Evolutionary conservation across 2,329 filamentous ascomycete genomes (phyloP).

Genomic region (Arthrobotrys pseudoclavata): DNA sequence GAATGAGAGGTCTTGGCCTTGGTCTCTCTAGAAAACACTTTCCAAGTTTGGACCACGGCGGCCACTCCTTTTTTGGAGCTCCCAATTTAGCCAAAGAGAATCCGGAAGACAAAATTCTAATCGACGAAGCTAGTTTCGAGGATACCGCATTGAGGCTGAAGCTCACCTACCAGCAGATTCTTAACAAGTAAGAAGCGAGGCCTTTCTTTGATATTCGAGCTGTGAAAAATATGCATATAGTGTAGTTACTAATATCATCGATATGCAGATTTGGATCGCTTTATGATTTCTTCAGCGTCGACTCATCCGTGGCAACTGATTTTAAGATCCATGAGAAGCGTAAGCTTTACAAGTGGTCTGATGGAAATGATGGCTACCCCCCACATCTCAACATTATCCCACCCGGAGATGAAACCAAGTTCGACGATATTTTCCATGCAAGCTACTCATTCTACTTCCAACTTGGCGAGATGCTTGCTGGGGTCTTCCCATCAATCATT

Average conservation of each 20-base stretch:
- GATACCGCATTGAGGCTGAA: conserved; percentile 40
- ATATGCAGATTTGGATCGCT: conserved; percentile 25
- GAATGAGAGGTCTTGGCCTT: conserved; percentile 22
- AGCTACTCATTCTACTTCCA: conserved; percentile 63
- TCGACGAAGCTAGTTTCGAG: conserved; percentile 9
- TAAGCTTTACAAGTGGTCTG: conserved; percentile 12
- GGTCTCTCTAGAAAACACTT: conserved; percentile 12
- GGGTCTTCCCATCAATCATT: conserved; percentile 54
- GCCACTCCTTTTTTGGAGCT: conserved; percentile 3
- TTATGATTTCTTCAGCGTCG: conserved; percentile 31
- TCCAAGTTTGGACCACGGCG: background rate
- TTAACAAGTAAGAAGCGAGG: conserved; percentile 32
- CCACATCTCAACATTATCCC: conserved; percentile 64
- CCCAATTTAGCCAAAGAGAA: background rate
- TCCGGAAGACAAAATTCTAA: background rate
- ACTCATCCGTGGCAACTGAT: conserved; percentile 23
- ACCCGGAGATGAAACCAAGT: conserved; percentile 60
- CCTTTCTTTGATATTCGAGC: background rate
- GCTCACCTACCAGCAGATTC: conserved; percentile 20
- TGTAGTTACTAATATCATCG: background rate
- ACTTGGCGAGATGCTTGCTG: conserved; percentile 61
- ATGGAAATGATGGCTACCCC: conserved; percentile 61
- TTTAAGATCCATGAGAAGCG: conserved; percentile 20
- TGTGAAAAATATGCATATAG: background rate
- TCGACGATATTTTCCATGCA: conserved; percentile 63